Base-by-base conservation (phyloP, 2,329 filamentous ascomycete species). In the Bisporella sp. region DNA sequence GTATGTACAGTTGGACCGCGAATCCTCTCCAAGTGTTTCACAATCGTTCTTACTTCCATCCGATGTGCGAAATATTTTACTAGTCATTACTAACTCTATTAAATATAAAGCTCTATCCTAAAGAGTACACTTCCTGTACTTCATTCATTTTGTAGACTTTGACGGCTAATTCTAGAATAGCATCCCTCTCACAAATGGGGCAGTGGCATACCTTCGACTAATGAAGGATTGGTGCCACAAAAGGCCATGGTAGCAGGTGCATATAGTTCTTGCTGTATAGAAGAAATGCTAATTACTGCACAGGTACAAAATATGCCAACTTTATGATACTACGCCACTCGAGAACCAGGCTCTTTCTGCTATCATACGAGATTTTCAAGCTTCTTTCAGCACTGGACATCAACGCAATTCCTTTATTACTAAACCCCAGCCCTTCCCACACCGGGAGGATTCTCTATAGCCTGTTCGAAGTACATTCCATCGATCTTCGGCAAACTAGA, bases 171-270 rank as follows among this genome's bases (percentile, higher is more conserved):
- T 50, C 13, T n/a, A 52, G 9, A 11, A 33, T 1, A 45, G 48
- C 45, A 48, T 56, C 21, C n/a, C 42, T 12, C 33, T 53, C 5
- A 45, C 54, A 4, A 57, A 57, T 45, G 45, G 45, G 50, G 9
- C 53, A 54, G 9, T 49, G 55, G 29, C 49, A 52, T 5, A 53
- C 52, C 12, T 51, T 41, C 31, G 57, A 33, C 39, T 59, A 11
- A 32, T 57, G 28, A 51, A 43, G 39, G 53, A 59, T 37, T 59
- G 53, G 55, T 6, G 45, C 46, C 21, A 42, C 2, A 6, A 29
- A 6, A 35, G 55, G 40, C 57, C 57, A 6, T 57, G 57, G 54
- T 58, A 48, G 50, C 44, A 40, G 30, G 29, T 42, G 33, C 50
- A 50, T 49, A 5, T 51, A 41, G 39, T 35, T 45, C 28, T 8